Base-by-base conservation (phyloP, 495 filamentous ascomycete species). In the Penicillium antarcticum region DNA sequence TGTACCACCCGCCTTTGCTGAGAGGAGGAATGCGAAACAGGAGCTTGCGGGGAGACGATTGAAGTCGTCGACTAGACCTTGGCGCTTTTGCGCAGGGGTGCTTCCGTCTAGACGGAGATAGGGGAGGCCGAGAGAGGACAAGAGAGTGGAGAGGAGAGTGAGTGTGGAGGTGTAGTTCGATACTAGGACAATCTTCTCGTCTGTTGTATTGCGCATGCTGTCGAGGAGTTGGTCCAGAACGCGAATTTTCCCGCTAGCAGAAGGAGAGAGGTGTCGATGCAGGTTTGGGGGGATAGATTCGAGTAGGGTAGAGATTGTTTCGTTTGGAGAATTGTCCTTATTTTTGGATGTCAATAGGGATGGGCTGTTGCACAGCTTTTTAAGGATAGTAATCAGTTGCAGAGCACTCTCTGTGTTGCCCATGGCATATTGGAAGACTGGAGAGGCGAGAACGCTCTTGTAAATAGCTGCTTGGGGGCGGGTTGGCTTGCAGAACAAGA, bases 131-230 rank as follows among this genome's bases (percentile, higher is more conserved):
- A 87, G 74, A 10, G 83, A 81, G 11, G 76, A 68, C 8, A 92
- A 79, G 0, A 89, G 81, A 0, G 69, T 78, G 34, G 79, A 80
- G 9, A 92, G 75, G 26, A 92, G 69, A 58, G 85, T 85, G 7
- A 92, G 77, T 0, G 88, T 92, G 13, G 83, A 80, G 0, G 88
- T 92, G 65, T 89, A 91, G 65, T 91, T 91, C 17, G 87, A 90
- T 24, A 92, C 88, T 16, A 92, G 73, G 12, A 92, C 86, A 31
- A 92, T 79, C 53, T 91, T 92, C 60, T 92, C 88, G 1, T 72
- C 56, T 0, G 87, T 86, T 4, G 72, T 79, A 6, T 71, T 77
- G 33, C 75, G 79, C 11, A 92, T 72, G 10, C 71, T 77, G 51
- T 86, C 76, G 4, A 92, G 69, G 12, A 92, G 70, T 42, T 81